Evolutionary conservation across 1,139 yeast genomes (phyloP).

Genomic region (Wickerhamiella infanticola): DNA sequence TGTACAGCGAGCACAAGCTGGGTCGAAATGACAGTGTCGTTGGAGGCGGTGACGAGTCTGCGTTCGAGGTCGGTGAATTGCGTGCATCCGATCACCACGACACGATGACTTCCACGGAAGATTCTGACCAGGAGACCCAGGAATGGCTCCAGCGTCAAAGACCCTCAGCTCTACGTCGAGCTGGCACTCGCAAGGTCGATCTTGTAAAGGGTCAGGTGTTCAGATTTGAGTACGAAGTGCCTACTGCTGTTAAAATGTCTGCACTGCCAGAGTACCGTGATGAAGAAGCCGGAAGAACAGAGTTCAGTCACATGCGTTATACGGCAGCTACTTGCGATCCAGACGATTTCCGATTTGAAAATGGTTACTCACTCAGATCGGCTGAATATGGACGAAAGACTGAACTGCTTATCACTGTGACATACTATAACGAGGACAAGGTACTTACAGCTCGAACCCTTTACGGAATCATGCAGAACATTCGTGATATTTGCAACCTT

Average conservation of each 20-base stretch:
- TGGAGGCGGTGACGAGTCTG: neutral
- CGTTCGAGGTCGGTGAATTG: neutral
- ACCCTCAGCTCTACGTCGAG: constrained; percentile 34
- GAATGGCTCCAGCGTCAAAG: constrained; percentile 37
- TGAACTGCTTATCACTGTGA: constrained; percentile 74
- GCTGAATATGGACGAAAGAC: constrained; percentile 63
- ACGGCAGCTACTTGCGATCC: constrained; percentile 74
- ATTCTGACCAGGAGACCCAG: constrained; percentile 23
- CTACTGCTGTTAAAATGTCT: constrained; percentile 46
- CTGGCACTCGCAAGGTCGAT: constrained; percentile 50
- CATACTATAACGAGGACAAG: constrained; percentile 92
- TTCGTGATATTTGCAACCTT: constrained; percentile 64
- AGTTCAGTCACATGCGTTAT: constrained; percentile 61
- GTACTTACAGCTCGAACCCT: constrained; percentile 74
- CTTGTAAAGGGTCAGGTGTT: constrained; percentile 58
- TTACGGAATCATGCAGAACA: constrained; percentile 85
- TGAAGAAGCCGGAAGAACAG: constrained; percentile 51
- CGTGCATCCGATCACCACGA: neutral
- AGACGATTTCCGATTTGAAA: constrained; percentile 46
- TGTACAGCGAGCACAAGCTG: neutral
- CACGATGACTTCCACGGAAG: neutral
- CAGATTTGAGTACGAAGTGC: constrained; percentile 62
- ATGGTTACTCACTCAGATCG: constrained; percentile 70
- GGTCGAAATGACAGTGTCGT: neutral
- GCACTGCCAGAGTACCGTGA: constrained; percentile 37